Conservation (phyloP, 2,329 filamentous ascomycete genomes). For the Penicillium rolfsii region DNA sequence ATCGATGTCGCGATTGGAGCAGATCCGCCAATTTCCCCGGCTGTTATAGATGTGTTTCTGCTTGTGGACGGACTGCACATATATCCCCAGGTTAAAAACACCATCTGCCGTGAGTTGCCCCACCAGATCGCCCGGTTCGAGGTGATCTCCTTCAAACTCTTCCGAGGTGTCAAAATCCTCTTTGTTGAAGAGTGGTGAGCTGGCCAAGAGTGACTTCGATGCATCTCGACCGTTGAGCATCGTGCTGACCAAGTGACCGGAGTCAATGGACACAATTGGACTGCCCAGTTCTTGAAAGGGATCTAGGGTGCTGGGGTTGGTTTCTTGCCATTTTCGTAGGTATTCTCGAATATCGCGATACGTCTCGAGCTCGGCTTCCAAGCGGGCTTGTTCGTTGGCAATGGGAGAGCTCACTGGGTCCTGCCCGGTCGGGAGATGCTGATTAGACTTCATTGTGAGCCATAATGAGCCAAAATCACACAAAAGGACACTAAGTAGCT, state of each 20-base stretch:
- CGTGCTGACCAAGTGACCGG: slow-evolving; percentile 32
- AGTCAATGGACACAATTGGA: slow-evolving; percentile 16
- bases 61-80: slow-evolving; percentile 45
- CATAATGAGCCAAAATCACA: neutral
- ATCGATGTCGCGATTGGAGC: slow-evolving; percentile 44
- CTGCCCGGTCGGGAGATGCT: slow-evolving; percentile 2
- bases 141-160: slow-evolving; percentile 40
- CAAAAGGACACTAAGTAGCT: neutral
- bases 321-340: slow-evolving; percentile 45
- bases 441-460: neutral
- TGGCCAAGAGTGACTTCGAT: slow-evolving; percentile 33
- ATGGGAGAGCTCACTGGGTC: neutral
- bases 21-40: slow-evolving; percentile 49
- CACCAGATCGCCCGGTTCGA: slow-evolving; percentile 49
- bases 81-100: slow-evolving; percentile 42
- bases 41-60: slow-evolving; percentile 50
- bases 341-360: slow-evolving; percentile 48
- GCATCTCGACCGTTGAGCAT: slow-evolving; percentile 41
- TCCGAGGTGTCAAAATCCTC: slow-evolving; percentile 33
- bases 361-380: slow-evolving; percentile 40
- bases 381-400: slow-evolving; percentile 31
- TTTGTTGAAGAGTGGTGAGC: slow-evolving; percentile 28
- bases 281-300: slow-evolving; percentile 33
- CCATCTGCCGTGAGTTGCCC: slow-evolving; percentile 36
- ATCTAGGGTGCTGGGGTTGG: slow-evolving; percentile 35